Evolutionary conservation across 169 alveolate genomes (phyloP).

Genomic region (Plasmodium berghei): DNA sequence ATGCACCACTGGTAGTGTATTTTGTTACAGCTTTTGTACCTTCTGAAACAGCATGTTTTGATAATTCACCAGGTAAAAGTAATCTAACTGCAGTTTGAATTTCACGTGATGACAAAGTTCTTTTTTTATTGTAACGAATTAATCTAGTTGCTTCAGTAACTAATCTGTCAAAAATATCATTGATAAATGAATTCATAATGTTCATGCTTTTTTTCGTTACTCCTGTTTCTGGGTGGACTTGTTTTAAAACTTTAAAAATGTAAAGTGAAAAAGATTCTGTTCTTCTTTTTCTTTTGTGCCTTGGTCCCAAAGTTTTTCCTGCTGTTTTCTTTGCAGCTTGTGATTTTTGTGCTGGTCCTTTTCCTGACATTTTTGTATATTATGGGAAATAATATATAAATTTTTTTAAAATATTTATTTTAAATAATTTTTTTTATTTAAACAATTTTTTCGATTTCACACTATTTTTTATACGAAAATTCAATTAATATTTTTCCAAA

Average conservation of each 20-base stretch:
- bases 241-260: constrained; percentile 98
- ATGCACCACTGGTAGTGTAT: constrained; percentile 93
- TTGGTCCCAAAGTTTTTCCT: constrained; percentile 91
- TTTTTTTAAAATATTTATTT: constrained; percentile 5
- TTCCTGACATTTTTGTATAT: constrained; percentile 89
- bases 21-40: constrained; percentile 99
- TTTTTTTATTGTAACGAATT: constrained; percentile 97
- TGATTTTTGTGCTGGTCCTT: constrained; percentile 90
- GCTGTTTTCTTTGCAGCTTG: constrained; percentile 93
- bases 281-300: constrained; percentile 94
- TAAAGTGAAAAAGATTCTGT: constrained; percentile 97
- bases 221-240: constrained; percentile 99
- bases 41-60: constrained; percentile 99
- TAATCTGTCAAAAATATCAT: constrained; percentile 97
- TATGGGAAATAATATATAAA: constrained; percentile 10
- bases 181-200: constrained; percentile 99
- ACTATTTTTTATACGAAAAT: constrained; percentile 13
- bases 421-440: constrained; percentile 8
- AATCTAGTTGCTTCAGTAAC: constrained; percentile 97
- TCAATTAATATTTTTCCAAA: constrained; percentile 13
- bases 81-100: constrained; percentile 99
- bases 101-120: constrained; percentile 98
- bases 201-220: constrained; percentile 98
- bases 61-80: constrained; percentile 99
- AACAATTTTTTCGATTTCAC: constrained; percentile 32